Percentiles rank a stretch among this genome's conserved stretches.
phyloP scores from a whole-genome alignment of 768 basidiomycete species.

The Chalciporus pseudorubinellus region DNA sequence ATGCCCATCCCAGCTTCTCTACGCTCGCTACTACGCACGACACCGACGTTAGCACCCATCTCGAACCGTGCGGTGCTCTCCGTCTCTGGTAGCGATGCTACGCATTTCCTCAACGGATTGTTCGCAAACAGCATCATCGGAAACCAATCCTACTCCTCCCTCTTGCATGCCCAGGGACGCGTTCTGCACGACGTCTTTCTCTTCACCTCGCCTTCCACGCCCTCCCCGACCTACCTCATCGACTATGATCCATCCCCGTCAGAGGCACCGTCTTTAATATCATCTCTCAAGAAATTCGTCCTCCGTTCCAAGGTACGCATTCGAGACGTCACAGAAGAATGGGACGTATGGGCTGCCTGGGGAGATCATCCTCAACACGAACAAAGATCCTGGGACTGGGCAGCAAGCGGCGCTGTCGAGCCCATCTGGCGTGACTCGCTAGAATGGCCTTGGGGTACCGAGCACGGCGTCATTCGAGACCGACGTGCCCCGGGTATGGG shows the following conservation, averaged over 20 bases:
- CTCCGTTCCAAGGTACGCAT: constrained; percentile 89
- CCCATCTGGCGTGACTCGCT: constrained; percentile 58
- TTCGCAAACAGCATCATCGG: constrained; percentile 52
- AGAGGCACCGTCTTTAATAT: constrained; percentile 56
- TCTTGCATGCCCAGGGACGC: constrained; percentile 85
- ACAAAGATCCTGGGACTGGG: constrained; percentile 48
- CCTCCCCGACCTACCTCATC: constrained; percentile 57
- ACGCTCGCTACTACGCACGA: constrained; percentile 43
- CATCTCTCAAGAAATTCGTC: constrained; percentile 79
- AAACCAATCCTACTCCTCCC: constrained; percentile 61
- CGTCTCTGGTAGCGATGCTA: constrained; percentile 75
- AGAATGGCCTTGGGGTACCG: constrained; percentile 60
- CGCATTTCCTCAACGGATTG: constrained; percentile 80
- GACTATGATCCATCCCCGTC: constrained; percentile 68
- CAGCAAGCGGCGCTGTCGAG: constrained; percentile 75
- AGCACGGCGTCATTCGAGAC: constrained; percentile 55
- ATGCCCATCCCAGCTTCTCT: constrained; percentile 38
- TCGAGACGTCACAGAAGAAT: constrained; percentile 72
- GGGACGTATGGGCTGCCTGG: constrained; percentile 84
- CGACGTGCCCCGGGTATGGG: constrained; percentile 80
- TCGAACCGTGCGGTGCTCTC: constrained; percentile 68
- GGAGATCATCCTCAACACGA: constrained; percentile 45
- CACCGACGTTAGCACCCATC: constrained; percentile 59
- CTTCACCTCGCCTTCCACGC: constrained; percentile 53
- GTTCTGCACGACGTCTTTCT: constrained; percentile 88